Evolutionary conservation across 805 yeast species (phyloP), one percentile per base, ranked within the genome.

Genomic region (Wickerhamiella slavikovae): DNA sequence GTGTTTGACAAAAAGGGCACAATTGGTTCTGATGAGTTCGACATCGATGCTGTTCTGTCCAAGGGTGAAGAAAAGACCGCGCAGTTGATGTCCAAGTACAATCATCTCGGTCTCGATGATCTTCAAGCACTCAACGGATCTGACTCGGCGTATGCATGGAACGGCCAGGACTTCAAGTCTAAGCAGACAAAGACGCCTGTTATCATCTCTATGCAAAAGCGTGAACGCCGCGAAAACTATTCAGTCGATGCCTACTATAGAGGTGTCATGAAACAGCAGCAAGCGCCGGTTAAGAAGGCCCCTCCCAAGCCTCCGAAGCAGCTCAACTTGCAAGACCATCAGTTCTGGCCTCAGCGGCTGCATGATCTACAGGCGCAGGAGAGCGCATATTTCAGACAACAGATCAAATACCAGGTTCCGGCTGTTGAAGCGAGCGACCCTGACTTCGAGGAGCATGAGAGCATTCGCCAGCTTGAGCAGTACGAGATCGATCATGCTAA

Each of bases 131-230:
- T 83, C 44, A 74, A 89, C 8, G 74, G 80, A 5, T 38, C 33
- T 21, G 92, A 80, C 39, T 73, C 74, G 15, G 89, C 94, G 0
- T 85, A 85, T 51, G 94, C 83, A 51, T 85, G 98, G 98, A 82
- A 89, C 45, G 98, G 98, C 12, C 64, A 73, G 41, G 73, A 76
- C 42, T 75, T 73, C 48, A 82, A 85, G 36, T 67, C 69, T 41
- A 40, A 47, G 18, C 42, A 45, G 32, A 38, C 39, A 20, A 42
- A 47, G 15, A 34, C 35, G 22, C 43, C 41, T 14, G 25, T 32
- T 15, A 78, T 91, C 85, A 72, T 83, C 39, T 72, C 77, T 33
- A 91, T 93, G 4, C 67, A 89, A 2, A 80, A 79, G 47, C 51
- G 59, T 19, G 59, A 54, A 31, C 45, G 59, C 4, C 51, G 51